These are phyloP conservation scores for Leucocoprinus leucothites DNA, from an alignment of 768 basidiomycete genomes.

Conservation along the genomic window DNA sequence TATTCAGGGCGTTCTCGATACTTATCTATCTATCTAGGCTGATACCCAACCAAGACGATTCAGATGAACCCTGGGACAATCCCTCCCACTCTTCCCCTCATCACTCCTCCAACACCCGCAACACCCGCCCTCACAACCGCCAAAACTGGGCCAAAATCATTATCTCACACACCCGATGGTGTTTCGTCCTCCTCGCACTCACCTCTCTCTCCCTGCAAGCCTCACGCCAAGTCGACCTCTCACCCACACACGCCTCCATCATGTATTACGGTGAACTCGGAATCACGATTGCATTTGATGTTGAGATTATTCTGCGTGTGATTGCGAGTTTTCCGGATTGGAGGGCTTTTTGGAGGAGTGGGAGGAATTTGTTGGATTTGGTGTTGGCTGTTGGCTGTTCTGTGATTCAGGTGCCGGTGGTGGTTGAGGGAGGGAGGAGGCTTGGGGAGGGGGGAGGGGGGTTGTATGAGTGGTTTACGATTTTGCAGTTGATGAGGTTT, in stretches of 20 bases:
- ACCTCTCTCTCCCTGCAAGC: constrained; percentile 72
- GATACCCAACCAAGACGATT: constrained; percentile 44
- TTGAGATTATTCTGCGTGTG: constrained; percentile 82
- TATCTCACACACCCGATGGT: constrained; percentile 59
- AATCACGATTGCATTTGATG: constrained; percentile 80
- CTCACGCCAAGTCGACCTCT: constrained; percentile 53
- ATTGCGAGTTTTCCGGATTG: constrained; percentile 75
- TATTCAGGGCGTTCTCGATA: background rate
- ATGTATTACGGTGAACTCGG: constrained; percentile 68
- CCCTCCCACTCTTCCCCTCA: background rate
- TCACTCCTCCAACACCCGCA: constrained; percentile 28
- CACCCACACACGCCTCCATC: constrained; percentile 39
- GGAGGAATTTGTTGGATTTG: constrained; percentile 75
- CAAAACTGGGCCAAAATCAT: constrained; percentile 50
- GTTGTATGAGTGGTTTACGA: constrained; percentile 86
- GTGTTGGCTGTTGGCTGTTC: constrained; percentile 71
- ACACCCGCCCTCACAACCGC: constrained; percentile 21
- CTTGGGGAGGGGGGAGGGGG: constrained; percentile 35
- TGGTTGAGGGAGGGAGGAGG: constrained; percentile 44
- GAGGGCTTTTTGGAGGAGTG: constrained; percentile 66
- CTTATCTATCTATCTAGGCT: constrained; percentile 21
- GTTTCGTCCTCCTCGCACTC: constrained; percentile 76
- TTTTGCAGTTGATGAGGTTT: constrained; percentile 83
- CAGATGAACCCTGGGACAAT: constrained; percentile 65
- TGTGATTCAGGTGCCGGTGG: constrained; percentile 81